These are phyloP conservation scores for Isoetes taiwanensis DNA, from an alignment of 75 land plant species.

Conservation along the genomic window DNA sequence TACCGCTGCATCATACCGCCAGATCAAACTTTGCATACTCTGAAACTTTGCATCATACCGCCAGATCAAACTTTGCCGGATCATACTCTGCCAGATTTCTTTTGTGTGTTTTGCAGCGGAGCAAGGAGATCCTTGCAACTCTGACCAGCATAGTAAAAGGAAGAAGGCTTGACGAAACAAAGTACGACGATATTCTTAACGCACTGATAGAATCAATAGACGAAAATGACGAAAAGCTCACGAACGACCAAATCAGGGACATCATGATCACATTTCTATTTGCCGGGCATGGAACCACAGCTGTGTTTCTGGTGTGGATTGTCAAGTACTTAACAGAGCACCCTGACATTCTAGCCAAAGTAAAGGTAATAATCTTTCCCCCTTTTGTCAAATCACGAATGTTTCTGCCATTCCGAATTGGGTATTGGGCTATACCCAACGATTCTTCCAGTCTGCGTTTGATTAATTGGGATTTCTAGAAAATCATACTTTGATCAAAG, in stretches of 20 bases:
- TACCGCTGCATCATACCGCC: no score
- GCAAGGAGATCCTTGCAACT: neutral
- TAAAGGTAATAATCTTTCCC: neutral
- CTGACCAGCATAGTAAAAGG: neutral
- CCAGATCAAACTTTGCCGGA: no score
- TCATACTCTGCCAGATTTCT: no score
- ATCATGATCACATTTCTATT: neutral
- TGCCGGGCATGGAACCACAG: slow-evolving; percentile 1
- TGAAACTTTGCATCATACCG: no score
- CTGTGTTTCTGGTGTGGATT: slow-evolving; percentile 1
- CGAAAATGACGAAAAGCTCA: neutral
- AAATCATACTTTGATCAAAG: no score
- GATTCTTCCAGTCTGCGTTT: no score
- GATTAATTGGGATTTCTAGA: no score
- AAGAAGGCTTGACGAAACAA: neutral
- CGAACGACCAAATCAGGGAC: neutral
- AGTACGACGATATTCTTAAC: neutral
- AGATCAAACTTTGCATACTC: no score
- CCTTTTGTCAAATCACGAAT: no score
- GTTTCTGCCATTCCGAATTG: no score
- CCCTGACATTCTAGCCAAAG: neutral
- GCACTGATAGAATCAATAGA: neutral
- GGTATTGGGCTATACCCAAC: no score
- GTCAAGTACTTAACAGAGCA: slow-evolving; percentile 9
- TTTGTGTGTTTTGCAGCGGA: no score